Evolutionary conservation across 805 yeast species (phyloP).

Genomic region (Ogataea nakhonphanomensis): DNA sequence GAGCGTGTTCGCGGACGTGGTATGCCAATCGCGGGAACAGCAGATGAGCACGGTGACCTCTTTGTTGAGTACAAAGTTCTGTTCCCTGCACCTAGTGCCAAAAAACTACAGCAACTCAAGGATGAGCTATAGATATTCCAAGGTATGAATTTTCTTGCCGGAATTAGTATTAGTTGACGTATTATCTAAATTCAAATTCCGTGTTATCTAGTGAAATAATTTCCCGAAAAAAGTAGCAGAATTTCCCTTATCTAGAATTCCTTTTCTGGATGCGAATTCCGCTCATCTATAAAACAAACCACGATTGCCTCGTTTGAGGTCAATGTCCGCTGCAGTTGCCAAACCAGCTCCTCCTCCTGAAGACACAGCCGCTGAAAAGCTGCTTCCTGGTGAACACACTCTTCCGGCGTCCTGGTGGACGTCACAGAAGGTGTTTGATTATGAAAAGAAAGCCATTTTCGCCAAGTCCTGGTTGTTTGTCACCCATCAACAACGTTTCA

Average conservation of each 20-base stretch:
- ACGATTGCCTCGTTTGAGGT: background rate
- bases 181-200: conserved; percentile 5
- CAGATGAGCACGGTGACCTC: conserved; percentile 53
- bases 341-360: conserved; percentile 29
- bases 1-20: conserved; percentile 75
- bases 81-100: conserved; percentile 30
- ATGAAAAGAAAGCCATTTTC: conserved; percentile 57
- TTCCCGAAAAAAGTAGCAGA: conserved; percentile 5
- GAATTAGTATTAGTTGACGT: conserved; percentile 5
- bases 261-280: conserved; percentile 9
- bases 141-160: conserved; percentile 6
- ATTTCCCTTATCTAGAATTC: conserved; percentile 4
- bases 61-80: conserved; percentile 47
- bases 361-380: conserved; percentile 27
- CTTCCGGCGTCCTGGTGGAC: conserved; percentile 69
- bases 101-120: conserved; percentile 11
- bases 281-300: conserved; percentile 2
- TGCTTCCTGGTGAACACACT: conserved; percentile 45
- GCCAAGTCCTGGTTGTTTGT: conserved; percentile 55
- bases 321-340: conserved; percentile 28
- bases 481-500: conserved; percentile 49
- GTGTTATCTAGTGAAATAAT: conserved; percentile 8
- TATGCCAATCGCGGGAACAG: conserved; percentile 65
- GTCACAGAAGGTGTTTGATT: conserved; percentile 52
- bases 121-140: conserved; percentile 28